A percentile compares a stretch with the other conserved stretches of the same genome.
These are phyloP conservation scores for Metschnikowia dekortorum DNA, from an alignment of 805 yeast genomes.

Conservation along the genomic window DNA sequence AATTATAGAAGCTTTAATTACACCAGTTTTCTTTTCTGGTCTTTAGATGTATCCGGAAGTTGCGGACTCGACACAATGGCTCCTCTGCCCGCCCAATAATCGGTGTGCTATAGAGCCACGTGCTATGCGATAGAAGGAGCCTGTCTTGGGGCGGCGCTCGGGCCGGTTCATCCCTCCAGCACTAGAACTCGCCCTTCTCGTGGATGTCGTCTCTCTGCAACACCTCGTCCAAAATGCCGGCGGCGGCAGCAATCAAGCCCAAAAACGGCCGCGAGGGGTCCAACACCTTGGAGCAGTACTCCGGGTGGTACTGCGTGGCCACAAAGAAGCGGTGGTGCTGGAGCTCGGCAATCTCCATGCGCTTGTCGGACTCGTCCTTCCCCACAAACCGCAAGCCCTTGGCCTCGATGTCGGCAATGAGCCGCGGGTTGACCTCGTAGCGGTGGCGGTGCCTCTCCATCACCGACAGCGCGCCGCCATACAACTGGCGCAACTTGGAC, in stretches of 20 bases:
- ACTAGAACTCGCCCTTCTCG: slow-evolving; percentile 40
- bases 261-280: slow-evolving; percentile 96
- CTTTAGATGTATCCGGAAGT: too few relatives aligned
- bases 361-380: slow-evolving; percentile 79
- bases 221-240: slow-evolving; percentile 73
- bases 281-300: slow-evolving; percentile 90
- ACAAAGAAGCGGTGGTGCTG: slow-evolving; percentile 85
- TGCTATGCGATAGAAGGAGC: too few relatives aligned
- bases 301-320: slow-evolving; percentile 98
- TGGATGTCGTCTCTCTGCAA: slow-evolving; percentile 43
- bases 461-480: slow-evolving; percentile 65
- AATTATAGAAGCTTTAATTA: too few relatives aligned
- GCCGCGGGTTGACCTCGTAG: slow-evolving; percentile 90
- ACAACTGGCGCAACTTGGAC: slow-evolving; percentile 70
- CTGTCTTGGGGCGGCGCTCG: too few relatives aligned
- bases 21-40: too few relatives aligned
- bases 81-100: too few relatives aligned
- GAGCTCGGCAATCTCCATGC: slow-evolving; percentile 93
- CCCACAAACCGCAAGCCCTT: slow-evolving; percentile 88
- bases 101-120: too few relatives aligned
- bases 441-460: slow-evolving; percentile 98
- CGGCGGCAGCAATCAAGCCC: slow-evolving; percentile 92
- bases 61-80: too few relatives aligned
- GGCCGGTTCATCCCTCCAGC: too few relatives aligned
- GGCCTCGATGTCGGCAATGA: slow-evolving; percentile 64